phyloP scores from a whole-genome alignment of 2,329 filamentous ascomycete species.

The Leptodontidium sp. region DNA sequence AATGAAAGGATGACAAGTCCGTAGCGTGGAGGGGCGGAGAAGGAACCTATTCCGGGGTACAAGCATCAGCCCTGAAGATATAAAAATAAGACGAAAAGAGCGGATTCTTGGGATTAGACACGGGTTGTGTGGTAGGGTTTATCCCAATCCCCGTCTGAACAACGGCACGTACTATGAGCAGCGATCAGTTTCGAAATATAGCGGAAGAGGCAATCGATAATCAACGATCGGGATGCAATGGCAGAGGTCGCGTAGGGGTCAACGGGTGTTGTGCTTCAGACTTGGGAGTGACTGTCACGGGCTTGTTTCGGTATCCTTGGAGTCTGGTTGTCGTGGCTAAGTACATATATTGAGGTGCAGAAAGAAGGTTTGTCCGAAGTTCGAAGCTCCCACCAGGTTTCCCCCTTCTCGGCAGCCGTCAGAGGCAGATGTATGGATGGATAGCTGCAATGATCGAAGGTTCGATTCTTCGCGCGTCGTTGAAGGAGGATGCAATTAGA shows the following conservation, averaged over 20 bases:
- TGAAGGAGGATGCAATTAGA: slow-evolving; percentile 25
- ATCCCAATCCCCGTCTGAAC: slow-evolving; percentile 22
- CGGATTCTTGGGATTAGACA: slow-evolving; percentile 27
- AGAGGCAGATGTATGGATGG: slow-evolving; percentile 14
- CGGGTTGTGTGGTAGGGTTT: slow-evolving; percentile 18
- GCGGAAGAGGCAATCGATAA: slow-evolving; percentile 17
- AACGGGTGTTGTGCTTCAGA: slow-evolving; percentile 36
- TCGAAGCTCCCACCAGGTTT: slow-evolving; percentile 5
- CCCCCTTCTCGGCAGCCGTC: slow-evolving; percentile 18
- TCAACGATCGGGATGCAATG: slow-evolving; percentile 24
- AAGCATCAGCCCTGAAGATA: slow-evolving; percentile 40
- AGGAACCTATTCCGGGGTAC: slow-evolving; percentile 30
- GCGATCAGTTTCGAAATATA: slow-evolving; percentile 30
- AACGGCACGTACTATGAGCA: slow-evolving; percentile 19
- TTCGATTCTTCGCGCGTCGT: slow-evolving; percentile 23
- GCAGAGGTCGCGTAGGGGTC: slow-evolving; percentile 28
- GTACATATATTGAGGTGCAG: slow-evolving; percentile 18
- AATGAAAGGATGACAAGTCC: slow-evolving; percentile 27
- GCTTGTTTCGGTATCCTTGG: slow-evolving; percentile 33
- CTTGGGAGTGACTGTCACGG: slow-evolving; percentile 35
- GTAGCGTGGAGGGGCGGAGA: slow-evolving; percentile 24
- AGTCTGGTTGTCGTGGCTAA: slow-evolving; percentile 16
- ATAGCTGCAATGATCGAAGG: slow-evolving; percentile 24
- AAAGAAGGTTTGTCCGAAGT: slow-evolving; percentile 13
- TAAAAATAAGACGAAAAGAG: slow-evolving; percentile 21